Conservation (phyloP, 2,329 filamentous ascomycete species). For the Gnomoniopsis smithogilvyi region DNA sequence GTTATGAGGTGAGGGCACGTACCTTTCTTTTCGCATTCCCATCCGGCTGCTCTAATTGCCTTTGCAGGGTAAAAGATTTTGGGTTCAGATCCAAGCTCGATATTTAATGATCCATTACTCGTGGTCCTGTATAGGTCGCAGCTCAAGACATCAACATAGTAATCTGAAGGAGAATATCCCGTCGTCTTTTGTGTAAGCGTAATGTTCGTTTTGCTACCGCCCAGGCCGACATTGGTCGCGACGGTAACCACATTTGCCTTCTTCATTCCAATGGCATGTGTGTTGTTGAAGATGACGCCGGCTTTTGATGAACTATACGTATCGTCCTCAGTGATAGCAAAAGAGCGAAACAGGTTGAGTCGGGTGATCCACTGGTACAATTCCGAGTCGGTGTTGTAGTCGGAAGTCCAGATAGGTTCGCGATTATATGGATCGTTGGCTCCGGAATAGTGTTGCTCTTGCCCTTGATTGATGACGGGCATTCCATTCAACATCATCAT, state of each 20-base stretch:
- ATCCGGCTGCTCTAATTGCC: background rate
- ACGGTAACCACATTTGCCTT: conserved; percentile 33
- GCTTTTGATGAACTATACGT: conserved; percentile 38
- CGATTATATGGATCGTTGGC: conserved; percentile 40
- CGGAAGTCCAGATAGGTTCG: conserved; percentile 47
- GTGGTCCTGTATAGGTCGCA: background rate
- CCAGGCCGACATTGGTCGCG: background rate
- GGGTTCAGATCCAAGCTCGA: background rate
- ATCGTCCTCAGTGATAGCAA: conserved; percentile 35
- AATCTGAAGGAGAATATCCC: background rate
- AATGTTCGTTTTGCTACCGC: background rate
- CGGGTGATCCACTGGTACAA: conserved; percentile 43
- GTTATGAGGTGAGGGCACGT: too few species aligned
- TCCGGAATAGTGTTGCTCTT: conserved; percentile 52
- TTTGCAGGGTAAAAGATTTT: background rate
- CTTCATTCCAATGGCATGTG: conserved; percentile 40
- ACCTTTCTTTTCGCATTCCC: too few species aligned
- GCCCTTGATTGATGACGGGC: conserved; percentile 56
- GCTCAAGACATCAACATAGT: background rate
- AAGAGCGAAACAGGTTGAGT: conserved; percentile 49
- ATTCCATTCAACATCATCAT: conserved; percentile 54
- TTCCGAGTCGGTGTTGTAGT: conserved; percentile 38
- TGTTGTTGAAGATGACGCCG: conserved; percentile 35
- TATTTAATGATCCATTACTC: background rate
- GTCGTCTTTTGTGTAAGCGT: background rate